Conservation (phyloP, 768 basidiomycete genomes). For the Lentinula aciculospora region DNA sequence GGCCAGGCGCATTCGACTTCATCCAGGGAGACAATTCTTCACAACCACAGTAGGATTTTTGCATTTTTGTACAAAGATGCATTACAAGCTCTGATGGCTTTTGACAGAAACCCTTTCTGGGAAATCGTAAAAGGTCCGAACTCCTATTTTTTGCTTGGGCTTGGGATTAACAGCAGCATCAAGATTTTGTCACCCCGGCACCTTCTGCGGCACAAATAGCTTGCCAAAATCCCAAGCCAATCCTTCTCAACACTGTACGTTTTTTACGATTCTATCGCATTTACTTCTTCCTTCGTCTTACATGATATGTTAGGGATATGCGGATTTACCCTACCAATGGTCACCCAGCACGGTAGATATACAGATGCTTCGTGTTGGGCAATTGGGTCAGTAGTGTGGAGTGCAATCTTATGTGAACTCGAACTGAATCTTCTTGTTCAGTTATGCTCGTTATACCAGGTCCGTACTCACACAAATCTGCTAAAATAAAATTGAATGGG, state of each 20-base stretch:
- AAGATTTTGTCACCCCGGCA: constrained; percentile 58
- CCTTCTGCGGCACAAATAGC: constrained; percentile 57
- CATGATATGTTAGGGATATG: constrained; percentile 45
- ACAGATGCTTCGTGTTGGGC: constrained; percentile 73
- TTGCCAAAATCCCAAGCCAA: constrained; percentile 76
- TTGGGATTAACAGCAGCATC: not conserved
- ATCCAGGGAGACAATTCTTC: constrained; percentile 68
- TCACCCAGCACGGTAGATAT: constrained; percentile 67
- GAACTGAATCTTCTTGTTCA: constrained; percentile 11
- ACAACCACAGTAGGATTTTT: constrained; percentile 39
- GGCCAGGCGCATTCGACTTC: constrained; percentile 77
- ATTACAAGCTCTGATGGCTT: not conserved
- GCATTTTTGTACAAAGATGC: not conserved
- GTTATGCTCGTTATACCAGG: constrained; percentile 73
- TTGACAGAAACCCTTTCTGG: constrained; percentile 70
- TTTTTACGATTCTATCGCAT: constrained; percentile 8
- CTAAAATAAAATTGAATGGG: constrained; percentile 55
- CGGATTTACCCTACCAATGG: constrained; percentile 69
- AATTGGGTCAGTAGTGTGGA: constrained; percentile 39
- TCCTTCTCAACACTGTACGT: constrained; percentile 66
- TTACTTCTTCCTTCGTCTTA: constrained; percentile 10
- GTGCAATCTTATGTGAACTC: not conserved
- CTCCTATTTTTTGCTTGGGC: not conserved
- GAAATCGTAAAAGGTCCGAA: constrained; percentile 61
- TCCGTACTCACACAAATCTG: constrained; percentile 28